phyloP scores from a whole-genome alignment of 2,329 filamentous ascomycete genomes.

The Neofusicoccum cordaticola region DNA sequence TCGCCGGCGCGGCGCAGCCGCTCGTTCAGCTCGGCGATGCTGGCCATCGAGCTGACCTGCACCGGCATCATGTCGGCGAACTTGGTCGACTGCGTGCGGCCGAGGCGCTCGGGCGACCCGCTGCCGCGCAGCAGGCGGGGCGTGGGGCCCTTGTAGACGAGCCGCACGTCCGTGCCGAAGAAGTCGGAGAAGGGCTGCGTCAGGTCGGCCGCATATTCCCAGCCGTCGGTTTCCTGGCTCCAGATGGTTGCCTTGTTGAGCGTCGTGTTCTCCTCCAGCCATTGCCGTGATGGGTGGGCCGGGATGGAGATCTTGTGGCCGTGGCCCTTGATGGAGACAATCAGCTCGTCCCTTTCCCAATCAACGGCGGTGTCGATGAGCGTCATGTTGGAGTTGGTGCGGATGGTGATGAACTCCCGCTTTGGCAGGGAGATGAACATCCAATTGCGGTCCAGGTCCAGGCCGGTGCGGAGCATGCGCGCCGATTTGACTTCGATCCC shows the following conservation, averaged over 20 bases:
- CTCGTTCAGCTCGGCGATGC: constrained; percentile 57
- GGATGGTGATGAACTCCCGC: constrained; percentile 61
- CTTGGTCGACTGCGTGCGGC: constrained; percentile 52
- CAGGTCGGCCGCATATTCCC: constrained; percentile 51
- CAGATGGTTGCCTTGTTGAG: constrained; percentile 56
- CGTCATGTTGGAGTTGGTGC: constrained; percentile 60
- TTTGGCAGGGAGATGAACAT: constrained; percentile 60
- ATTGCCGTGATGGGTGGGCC: constrained; percentile 52
- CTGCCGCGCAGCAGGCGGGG: constrained; percentile 56
- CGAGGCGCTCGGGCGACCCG: constrained; percentile 53
- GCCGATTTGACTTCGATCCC: constrained; percentile 56
- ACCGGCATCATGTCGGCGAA: constrained; percentile 62
- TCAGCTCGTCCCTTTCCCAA: constrained; percentile 27
- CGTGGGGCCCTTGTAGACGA: constrained; percentile 62
- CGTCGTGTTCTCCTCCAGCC: constrained; percentile 54
- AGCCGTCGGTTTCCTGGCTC: constrained; percentile 57
- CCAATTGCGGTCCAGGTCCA: constrained; percentile 63
- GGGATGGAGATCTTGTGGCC: constrained; percentile 50
- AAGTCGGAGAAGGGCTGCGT: constrained; percentile 56
- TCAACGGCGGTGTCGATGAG: constrained; percentile 56
- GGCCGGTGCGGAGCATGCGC: constrained; percentile 53
- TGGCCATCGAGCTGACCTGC: constrained; percentile 55
- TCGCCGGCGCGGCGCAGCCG: constrained; percentile 45
- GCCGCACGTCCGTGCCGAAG: constrained; percentile 53
- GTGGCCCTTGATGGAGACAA: constrained; percentile 54